Conservation (phyloP, 768 basidiomycete genomes). For the Suillus luteus region DNA sequence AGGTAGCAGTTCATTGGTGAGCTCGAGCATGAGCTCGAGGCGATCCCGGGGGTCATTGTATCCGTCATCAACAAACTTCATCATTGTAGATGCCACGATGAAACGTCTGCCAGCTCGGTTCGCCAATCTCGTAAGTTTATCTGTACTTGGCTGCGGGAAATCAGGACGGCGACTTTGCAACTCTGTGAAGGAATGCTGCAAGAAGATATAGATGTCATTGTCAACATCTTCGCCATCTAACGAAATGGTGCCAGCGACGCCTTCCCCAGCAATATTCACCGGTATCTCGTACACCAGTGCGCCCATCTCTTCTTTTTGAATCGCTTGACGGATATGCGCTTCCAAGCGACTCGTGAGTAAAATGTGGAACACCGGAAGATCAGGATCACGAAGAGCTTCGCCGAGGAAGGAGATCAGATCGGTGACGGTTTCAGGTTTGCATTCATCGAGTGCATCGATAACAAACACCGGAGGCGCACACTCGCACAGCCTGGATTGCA, state of each 20-base stretch:
- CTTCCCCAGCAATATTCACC: neutral
- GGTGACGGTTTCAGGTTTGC: neutral
- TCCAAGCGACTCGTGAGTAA: neutral
- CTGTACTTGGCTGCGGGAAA: neutral
- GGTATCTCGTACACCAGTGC: neutral
- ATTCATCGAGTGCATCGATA: conserved; percentile 1
- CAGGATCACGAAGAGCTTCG: neutral
- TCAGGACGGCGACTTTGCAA: neutral
- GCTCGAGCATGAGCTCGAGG: neutral
- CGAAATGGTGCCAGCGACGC: neutral
- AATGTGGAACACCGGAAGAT: neutral
- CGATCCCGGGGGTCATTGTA: neutral
- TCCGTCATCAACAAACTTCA: neutral
- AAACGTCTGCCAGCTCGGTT: neutral
- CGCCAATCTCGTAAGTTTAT: neutral
- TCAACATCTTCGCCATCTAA: neutral
- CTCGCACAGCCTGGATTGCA: neutral
- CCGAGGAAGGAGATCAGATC: neutral
- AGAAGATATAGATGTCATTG: neutral
- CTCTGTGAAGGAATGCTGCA: neutral
- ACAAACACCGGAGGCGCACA: neutral
- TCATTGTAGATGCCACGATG: neutral
- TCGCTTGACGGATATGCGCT: neutral
- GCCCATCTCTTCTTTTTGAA: neutral
- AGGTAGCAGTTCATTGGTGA: neutral